Base-by-base conservation (phyloP, 768 basidiomycete genomes). In the Boletus rubroflammeus region DNA sequence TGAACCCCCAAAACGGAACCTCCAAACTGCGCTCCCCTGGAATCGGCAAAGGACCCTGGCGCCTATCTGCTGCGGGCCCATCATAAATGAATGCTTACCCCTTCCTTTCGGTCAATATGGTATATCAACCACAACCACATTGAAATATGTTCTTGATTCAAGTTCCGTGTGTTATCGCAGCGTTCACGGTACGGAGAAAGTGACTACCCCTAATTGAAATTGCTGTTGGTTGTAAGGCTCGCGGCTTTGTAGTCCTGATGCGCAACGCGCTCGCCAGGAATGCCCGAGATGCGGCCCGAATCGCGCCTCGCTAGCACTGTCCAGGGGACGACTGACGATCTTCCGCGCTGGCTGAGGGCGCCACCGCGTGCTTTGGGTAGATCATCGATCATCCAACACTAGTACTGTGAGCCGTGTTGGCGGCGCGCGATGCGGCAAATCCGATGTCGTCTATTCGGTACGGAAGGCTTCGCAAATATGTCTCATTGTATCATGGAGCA, bases 41-140 rank as follows among this genome's bases (percentile, higher is more conserved):
- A 15, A 5, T 36, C 46, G 28, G n/a, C 32, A 46, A 40, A 19
- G 48, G 46, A 46, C 41, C 19, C 40, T 43, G 19, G n/a, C 35
- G n/a, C n/a, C 7, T 11, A 26, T 46, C 32, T 40, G 40, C 28
- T 35, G 31, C 17, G n/a, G n/a, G n/a, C 23, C 2, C 21, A 47
- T 46, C 6, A 51, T 49, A 42, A 54, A 47, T 41, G 36, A 39
- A 28, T 17, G n/a, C 23, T 34, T 47, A 34, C 46, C 42, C 53
- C 23, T 61, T 58, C 59, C 58, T 58, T 50, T 57, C 52, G 47
- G 40, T 15, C 45, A 26, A 35, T 52, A 52, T 52, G 14, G 32
- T 23, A 26, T 19, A 40, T 53, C 47, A 31, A 61, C 50, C 48
- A 50, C 41, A 31, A 10, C 21, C 3, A n/a, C 19, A 47, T 26